phyloP scores from a whole-genome alignment of 1,284 basidiomycete genomes.

The Somion occarium region DNA sequence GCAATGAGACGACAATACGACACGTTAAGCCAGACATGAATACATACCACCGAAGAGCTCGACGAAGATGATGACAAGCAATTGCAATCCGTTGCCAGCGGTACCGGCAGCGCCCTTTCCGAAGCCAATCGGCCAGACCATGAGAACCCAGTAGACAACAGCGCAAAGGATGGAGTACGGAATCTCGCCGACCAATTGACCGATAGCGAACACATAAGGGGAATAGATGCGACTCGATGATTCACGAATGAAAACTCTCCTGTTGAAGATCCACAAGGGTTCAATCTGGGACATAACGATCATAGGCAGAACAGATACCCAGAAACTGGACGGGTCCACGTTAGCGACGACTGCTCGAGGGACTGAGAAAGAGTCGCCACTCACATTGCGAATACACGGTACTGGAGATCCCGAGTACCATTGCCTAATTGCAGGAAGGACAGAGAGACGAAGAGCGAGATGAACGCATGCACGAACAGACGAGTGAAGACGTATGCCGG shows the following conservation, averaged over 20 bases:
- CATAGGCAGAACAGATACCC: constrained; percentile 67
- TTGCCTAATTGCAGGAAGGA: constrained; percentile 79
- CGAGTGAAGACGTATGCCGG: constrained; percentile 83
- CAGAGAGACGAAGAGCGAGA: constrained; percentile 78
- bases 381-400: constrained; percentile 77
- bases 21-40: constrained; percentile 4
- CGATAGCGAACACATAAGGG: constrained; percentile 78
- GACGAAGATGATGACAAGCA: constrained; percentile 68
- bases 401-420: constrained; percentile 73
- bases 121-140: constrained; percentile 74
- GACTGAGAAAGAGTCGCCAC: constrained; percentile 19
- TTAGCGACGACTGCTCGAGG: constrained; percentile 1
- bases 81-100: constrained; percentile 71
- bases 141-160: constrained; percentile 73
- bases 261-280: constrained; percentile 82
- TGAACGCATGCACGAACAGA: constrained; percentile 72
- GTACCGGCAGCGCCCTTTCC: constrained; percentile 56
- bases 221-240: constrained; percentile 76
- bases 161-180: constrained; percentile 76
- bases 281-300: constrained; percentile 80
- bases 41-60: constrained; percentile 69
- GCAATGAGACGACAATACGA: neutral
- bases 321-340: constrained; percentile 44
- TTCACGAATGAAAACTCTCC: constrained; percentile 49
- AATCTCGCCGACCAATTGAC: constrained; percentile 79